Evolutionary conservation across 2,329 filamentous ascomycete genomes (phyloP), one percentile per base, ranked within the genome.

Genomic region (Xylaria sp.): DNA sequence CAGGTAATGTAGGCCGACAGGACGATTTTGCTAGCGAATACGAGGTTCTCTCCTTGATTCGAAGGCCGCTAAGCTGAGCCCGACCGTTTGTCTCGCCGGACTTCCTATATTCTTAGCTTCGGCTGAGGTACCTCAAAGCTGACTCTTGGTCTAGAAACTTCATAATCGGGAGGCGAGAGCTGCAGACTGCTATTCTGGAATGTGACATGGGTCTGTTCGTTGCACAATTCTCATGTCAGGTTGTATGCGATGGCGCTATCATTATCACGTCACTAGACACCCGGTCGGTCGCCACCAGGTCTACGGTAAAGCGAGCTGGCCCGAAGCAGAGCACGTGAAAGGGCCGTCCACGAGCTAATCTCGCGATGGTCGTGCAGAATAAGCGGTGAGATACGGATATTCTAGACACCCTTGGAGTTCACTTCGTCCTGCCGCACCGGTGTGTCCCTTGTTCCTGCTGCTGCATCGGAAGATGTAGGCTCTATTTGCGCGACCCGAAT

Each of bases 1-100:
- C 15, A n/a, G 33, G 31, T 36, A 66, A 74, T 48, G 13, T 80
- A 73, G 38, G 79, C 81, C 11, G 77, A 78, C 4, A 79, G 78
- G 2, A 81, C 79, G 3, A 71, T 76, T 49, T 80, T 33, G 44
- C 77, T 65, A 65, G 42, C 62, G 66, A 68, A 68, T 65, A 68
- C 66, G 58, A 65, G 58, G 53, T 54, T 65, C 15, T 10, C 28
- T n/a, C 56, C 38, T 60, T 20, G 40, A 46, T 49, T 28, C 40
- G 49, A 17, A 67, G 23, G 23, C 60, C 23, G 40, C 57, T 54
- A 28, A 17, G 42, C 57, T 53, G 44, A 64, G 11, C 20, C 56
- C 26, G 23, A 49, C 33, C 15, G 13, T 59, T 38, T 53, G 26
- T 40, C 31, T 58, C 28, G 36, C 49, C 66, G 23, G 17, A 53